Evolutionary conservation across 169 alveolate species (phyloP).

Genomic region (Neospora caninum): DNA sequence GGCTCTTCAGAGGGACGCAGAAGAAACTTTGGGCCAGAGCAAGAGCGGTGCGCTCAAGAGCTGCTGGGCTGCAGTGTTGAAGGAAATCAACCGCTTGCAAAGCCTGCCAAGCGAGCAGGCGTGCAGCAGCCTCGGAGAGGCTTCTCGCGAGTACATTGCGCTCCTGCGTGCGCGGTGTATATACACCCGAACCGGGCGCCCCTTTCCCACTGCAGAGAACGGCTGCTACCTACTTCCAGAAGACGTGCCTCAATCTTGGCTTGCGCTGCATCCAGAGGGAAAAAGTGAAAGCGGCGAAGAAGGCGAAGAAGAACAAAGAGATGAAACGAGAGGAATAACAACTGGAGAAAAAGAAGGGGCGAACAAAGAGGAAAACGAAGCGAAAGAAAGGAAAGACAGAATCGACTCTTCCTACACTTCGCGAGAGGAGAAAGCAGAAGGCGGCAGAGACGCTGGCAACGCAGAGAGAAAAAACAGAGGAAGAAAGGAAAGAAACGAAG

Average conservation of each 20-base stretch:
- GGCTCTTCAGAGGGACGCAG: neutral
- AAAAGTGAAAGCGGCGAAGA: neutral
- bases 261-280: neutral
- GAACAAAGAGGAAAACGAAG: neutral
- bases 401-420: neutral
- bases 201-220: conserved; percentile 36
- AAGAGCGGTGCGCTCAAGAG: conserved; percentile 2
- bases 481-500: neutral
- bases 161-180: conserved; percentile 57
- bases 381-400: neutral
- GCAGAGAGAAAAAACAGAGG: neutral
- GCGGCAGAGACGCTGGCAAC: neutral
- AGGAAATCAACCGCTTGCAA: conserved; percentile 48
- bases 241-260: conserved; percentile 49
- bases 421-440: neutral
- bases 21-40: neutral
- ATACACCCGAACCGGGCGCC: conserved; percentile 54
- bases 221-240: conserved; percentile 57
- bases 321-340: neutral
- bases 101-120: conserved; percentile 49
- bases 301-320: neutral
- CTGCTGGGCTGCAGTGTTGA: conserved; percentile 56
- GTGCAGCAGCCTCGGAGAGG: conserved; percentile 63
- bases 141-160: conserved; percentile 59
- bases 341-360: neutral